Evolutionary conservation across 768 basidiomycete species (phyloP).

Genomic region (Pleurotus giganteus): DNA sequence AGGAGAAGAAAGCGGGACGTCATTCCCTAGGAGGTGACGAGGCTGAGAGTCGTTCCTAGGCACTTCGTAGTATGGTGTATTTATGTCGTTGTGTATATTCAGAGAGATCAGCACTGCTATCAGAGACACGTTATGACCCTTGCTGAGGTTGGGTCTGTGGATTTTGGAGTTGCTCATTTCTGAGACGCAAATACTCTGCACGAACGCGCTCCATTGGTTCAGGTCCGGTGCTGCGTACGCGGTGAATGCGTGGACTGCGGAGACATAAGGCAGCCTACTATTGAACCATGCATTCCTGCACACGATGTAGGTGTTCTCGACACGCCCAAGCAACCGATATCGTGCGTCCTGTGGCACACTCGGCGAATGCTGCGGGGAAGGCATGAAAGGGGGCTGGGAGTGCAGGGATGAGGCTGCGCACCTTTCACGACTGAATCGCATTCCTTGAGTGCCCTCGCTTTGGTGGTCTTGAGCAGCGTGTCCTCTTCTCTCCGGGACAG

Average conservation of each 20-base stretch:
- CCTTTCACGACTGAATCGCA: constrained; percentile 79
- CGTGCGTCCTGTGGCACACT: constrained; percentile 79
- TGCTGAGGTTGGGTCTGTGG: constrained; percentile 3
- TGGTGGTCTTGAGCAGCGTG: constrained; percentile 77
- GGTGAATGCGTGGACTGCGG: not conserved
- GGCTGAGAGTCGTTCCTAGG: not conserved
- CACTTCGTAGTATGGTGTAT: constrained; percentile 1
- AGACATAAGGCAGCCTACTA: constrained; percentile 51
- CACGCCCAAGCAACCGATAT: constrained; percentile 88
- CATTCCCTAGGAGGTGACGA: constrained; percentile 40
- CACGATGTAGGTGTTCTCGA: constrained; percentile 57
- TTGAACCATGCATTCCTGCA: constrained; percentile 79
- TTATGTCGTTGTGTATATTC: not conserved
- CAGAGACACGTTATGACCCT: constrained; percentile 1
- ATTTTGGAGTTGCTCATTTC: constrained; percentile 34
- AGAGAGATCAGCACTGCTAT: not conserved
- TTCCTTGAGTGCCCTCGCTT: constrained; percentile 73
- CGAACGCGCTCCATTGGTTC: constrained; percentile 73
- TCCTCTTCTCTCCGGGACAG: constrained; percentile 89
- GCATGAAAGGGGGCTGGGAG: not conserved
- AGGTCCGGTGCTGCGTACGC: constrained; percentile 57
- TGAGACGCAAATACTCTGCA: constrained; percentile 69
- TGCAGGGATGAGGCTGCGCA: constrained; percentile 17
- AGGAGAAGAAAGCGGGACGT: constrained; percentile 59
- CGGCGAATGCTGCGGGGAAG: constrained; percentile 66